Conservation (phyloP, 2,329 filamentous ascomycete species). For the Fusarium devonianum region DNA sequence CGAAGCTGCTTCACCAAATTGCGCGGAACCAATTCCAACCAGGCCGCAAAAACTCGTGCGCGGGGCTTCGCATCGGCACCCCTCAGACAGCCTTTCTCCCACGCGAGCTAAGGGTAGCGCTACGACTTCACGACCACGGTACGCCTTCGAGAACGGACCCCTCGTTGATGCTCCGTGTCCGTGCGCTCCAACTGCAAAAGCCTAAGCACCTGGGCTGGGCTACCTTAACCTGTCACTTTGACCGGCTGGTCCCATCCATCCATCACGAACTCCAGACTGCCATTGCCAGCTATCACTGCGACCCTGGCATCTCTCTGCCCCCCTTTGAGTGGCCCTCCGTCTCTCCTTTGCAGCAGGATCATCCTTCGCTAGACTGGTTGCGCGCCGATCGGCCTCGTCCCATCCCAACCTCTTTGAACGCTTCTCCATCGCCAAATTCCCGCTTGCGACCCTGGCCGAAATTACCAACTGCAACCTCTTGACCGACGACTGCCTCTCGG, state of each 20-base stretch:
- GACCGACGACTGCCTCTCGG: conserved; percentile 6
- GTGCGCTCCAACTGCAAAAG: conserved; percentile 30
- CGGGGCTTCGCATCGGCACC: background rate
- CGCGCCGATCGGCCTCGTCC: background rate
- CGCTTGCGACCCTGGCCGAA: conserved; percentile 14
- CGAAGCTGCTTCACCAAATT: background rate
- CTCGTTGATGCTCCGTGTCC: conserved; percentile 18
- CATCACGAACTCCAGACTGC: conserved; percentile 23
- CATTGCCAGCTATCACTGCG: conserved; percentile 7
- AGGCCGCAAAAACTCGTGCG: background rate
- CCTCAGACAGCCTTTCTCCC: background rate
- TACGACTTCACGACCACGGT: background rate
- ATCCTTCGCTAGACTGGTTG: background rate
- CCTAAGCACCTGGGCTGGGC: background rate
- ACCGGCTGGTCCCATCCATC: conserved; percentile 7
- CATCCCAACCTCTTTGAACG: conserved; percentile 6
- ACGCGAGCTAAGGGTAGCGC: conserved; percentile 6
- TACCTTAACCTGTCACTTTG: conserved; percentile 23
- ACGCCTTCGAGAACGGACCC: background rate
- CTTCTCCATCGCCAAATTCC: conserved; percentile 12
- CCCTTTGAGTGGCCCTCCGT: background rate
- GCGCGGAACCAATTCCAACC: background rate
- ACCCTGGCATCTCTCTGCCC: background rate
- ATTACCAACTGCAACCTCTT: conserved; percentile 16
- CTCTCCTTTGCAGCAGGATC: conserved; percentile 4